phyloP scores from a whole-genome alignment of 2,329 filamentous ascomycete genomes.

The Exophiala mesophila region DNA sequence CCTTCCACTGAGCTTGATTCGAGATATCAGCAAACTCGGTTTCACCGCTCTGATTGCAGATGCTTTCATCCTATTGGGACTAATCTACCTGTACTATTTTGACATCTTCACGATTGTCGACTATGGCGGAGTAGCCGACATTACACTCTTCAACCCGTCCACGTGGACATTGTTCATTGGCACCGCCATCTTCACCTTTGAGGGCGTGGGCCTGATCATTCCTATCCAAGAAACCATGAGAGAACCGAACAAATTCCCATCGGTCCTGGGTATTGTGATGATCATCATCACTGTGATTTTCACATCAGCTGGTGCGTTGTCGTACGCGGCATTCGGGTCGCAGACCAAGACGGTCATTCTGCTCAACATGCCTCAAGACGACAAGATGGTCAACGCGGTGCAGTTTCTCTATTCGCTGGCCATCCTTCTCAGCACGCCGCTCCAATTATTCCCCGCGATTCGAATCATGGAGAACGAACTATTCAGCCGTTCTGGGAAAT shows the following conservation, averaged over 20 bases:
- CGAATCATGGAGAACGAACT: conserved; percentile 92
- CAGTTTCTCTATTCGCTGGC: conserved; percentile 97
- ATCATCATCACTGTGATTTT: conserved; percentile 90
- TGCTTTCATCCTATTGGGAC: conserved; percentile 84
- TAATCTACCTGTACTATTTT: conserved; percentile 94
- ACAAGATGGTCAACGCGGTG: conserved; percentile 89
- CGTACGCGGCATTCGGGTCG: conserved; percentile 93
- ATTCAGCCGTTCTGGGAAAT: conserved; percentile 91
- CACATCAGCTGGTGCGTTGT: conserved; percentile 83
- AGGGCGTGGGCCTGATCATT: conserved; percentile 95
- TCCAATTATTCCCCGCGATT: conserved; percentile 97
- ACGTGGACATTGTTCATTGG: conserved; percentile 98
- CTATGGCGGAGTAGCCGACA: conserved; percentile 71
- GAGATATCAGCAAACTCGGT: conserved; percentile 95
- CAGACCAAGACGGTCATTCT: conserved; percentile 94
- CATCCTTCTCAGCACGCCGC: conserved; percentile 89
- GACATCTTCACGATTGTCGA: conserved; percentile 80
- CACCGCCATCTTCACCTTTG: conserved; percentile 98
- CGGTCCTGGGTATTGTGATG: conserved; percentile 86
- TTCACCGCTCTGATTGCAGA: conserved; percentile 93
- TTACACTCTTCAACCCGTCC: conserved; percentile 80
- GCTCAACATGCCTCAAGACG: conserved; percentile 91
- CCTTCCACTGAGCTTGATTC: conserved; percentile 84
- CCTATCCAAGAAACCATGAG: conserved; percentile 98
- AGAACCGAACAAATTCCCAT: conserved; percentile 81